These are phyloP conservation scores for Picochlorum sp. DNA, from an alignment of 139 green algal species.

Conservation along the genomic window DNA sequence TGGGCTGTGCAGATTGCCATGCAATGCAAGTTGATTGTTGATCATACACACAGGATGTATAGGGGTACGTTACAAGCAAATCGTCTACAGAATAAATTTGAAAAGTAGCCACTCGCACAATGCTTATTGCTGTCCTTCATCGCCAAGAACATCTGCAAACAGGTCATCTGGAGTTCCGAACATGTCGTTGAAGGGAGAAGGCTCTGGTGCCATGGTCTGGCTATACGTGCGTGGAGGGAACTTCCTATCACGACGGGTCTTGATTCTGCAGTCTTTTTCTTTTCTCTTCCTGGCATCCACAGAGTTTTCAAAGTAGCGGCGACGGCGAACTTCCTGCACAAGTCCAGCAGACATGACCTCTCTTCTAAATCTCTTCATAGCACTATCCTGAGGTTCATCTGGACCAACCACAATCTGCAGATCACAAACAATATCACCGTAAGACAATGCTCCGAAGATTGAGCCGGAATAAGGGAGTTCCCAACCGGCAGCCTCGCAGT, in stretches of 20 bases:
- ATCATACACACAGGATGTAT: too few species aligned
- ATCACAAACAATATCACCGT: background rate
- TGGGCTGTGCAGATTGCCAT: too few species aligned
- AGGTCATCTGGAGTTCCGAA: constrained; percentile 22
- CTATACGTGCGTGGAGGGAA: constrained; percentile 17
- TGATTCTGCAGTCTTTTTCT: constrained; percentile 26
- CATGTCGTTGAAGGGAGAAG: constrained; percentile 34
- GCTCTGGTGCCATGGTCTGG: constrained; percentile 23
- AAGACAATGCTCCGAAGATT: background rate
- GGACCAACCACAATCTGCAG: constrained; percentile 27
- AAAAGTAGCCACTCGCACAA: background rate
- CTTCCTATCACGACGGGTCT: constrained; percentile 17
- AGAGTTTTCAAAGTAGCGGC: constrained; percentile 42
- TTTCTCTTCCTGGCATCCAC: constrained; percentile 47
- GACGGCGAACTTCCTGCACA: constrained; percentile 32
- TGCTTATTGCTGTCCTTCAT: background rate
- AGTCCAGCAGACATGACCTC: constrained; percentile 29
- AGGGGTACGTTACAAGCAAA: background rate
- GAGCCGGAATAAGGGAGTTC: background rate
- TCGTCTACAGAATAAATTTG: background rate
- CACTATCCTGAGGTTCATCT: constrained; percentile 32
- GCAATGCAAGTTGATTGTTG: too few species aligned
- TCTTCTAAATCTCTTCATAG: constrained; percentile 28
- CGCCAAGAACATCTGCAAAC: constrained; percentile 21
- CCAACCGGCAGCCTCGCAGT: too few species aligned